phyloP scores from a whole-genome alignment of 192 early-diverging fungal species.

The Umbelopsis isabellina region DNA sequence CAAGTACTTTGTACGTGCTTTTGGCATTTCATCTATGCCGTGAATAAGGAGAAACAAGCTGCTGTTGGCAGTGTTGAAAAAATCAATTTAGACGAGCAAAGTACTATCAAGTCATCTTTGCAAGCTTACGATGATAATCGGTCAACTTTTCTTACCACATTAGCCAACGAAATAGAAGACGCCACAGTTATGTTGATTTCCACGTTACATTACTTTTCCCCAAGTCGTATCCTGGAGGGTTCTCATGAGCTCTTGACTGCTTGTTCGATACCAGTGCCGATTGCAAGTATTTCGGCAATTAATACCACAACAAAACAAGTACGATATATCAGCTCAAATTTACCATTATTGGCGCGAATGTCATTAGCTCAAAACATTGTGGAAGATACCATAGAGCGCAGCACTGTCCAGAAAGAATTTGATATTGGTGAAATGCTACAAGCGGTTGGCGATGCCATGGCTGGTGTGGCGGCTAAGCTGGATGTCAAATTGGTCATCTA shows the following conservation, averaged over 20 bases:
- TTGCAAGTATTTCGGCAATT: constrained; percentile 54
- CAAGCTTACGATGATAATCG: constrained; percentile 23
- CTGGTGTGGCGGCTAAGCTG: constrained; percentile 54
- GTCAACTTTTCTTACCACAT: constrained; percentile 39
- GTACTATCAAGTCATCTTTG: background rate
- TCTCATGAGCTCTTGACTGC: constrained; percentile 57
- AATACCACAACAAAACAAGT: constrained; percentile 57
- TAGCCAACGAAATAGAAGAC: constrained; percentile 51
- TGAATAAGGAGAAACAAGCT: background rate
- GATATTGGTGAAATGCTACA: constrained; percentile 63
- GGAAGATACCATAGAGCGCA: constrained; percentile 28
- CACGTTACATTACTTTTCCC: constrained; percentile 57
- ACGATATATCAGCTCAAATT: constrained; percentile 53
- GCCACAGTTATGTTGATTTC: constrained; percentile 50
- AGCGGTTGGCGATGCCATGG: constrained; percentile 59
- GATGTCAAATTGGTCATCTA: constrained; percentile 60
- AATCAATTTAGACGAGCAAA: background rate
- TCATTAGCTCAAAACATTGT: constrained; percentile 43
- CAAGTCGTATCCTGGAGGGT: constrained; percentile 43
- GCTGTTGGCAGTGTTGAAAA: background rate
- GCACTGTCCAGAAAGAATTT: constrained; percentile 36
- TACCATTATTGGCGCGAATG: constrained; percentile 43
- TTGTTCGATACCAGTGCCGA: constrained; percentile 58
- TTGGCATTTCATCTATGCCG: background rate
- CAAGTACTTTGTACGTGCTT: constrained; percentile 7